phyloP scores from a whole-genome alignment of 2,329 filamentous ascomycete species.

The Lachnellula arida region DNA sequence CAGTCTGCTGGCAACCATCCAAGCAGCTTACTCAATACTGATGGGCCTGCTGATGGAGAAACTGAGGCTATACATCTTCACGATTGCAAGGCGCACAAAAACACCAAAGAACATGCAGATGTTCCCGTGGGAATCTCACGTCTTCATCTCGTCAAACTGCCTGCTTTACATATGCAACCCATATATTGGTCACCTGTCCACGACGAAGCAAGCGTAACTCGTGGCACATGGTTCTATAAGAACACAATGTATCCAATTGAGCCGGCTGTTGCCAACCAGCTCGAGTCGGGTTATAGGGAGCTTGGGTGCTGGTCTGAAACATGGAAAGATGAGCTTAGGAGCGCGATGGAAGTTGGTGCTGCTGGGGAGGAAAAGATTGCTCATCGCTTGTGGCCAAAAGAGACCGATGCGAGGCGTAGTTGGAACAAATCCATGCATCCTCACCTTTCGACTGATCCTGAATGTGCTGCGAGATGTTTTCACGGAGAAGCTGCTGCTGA shows the following conservation, averaged over 20 bases:
- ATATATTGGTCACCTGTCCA: slow-evolving; percentile 97
- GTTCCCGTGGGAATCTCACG: slow-evolving; percentile 87
- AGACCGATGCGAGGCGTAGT: slow-evolving; percentile 35
- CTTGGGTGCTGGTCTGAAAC: slow-evolving; percentile 85
- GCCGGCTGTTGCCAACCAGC: slow-evolving; percentile 77
- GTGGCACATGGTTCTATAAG: slow-evolving; percentile 96
- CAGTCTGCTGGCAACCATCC: background rate
- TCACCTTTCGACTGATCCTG: slow-evolving; percentile 42
- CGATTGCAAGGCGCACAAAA: slow-evolving; percentile 30
- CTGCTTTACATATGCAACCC: slow-evolving; percentile 81
- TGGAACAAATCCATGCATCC: slow-evolving; percentile 20
- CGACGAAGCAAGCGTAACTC: slow-evolving; percentile 74
- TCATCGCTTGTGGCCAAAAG: slow-evolving; percentile 70
- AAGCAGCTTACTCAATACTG: slow-evolving; percentile 5
- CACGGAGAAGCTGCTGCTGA: slow-evolving; percentile 54
- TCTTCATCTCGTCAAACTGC: slow-evolving; percentile 81
- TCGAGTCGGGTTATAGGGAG: slow-evolving; percentile 87
- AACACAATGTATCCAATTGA: slow-evolving; percentile 92
- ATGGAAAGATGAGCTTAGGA: slow-evolving; percentile 86
- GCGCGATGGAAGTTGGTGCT: slow-evolving; percentile 84
- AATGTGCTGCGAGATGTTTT: slow-evolving; percentile 57
- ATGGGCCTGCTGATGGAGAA: slow-evolving; percentile 16
- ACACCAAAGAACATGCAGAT: slow-evolving; percentile 38
- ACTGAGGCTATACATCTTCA: slow-evolving; percentile 16
- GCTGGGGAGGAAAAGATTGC: slow-evolving; percentile 88